Percentiles rank a stretch among this genome's conserved stretches.
phyloP scores from a whole-genome alignment of 176 grass and related monocot species.

The Oryza australiensis region DNA sequence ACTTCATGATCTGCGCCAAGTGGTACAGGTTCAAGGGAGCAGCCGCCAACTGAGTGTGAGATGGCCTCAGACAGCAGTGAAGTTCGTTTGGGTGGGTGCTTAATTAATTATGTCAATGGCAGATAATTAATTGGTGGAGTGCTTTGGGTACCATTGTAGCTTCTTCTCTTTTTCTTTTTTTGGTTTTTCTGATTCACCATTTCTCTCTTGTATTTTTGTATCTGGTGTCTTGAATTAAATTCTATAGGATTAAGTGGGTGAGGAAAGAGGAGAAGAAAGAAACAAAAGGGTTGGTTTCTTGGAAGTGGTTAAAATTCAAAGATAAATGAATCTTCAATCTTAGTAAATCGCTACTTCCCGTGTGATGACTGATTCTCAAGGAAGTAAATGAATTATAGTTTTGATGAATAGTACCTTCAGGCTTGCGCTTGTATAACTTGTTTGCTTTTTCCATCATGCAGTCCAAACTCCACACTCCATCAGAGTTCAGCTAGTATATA shows the following conservation, averaged over 20 bases:
- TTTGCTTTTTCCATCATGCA: background rate
- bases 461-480: background rate
- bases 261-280: conserved; percentile 30
- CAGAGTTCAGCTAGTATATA: background rate
- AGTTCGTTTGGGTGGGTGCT: background rate
- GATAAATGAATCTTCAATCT: conserved; percentile 21
- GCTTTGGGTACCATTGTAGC: conserved; percentile 19
- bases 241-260: conserved; percentile 21
- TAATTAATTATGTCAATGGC: conserved; percentile 25
- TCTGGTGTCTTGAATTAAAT: conserved; percentile 9
- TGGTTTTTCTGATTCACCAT: background rate
- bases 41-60: conserved; percentile 42
- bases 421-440: background rate
- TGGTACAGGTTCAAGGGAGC: conserved; percentile 96
- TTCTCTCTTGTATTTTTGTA: conserved; percentile 17
- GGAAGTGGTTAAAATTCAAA: conserved; percentile 35
- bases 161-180: too few species aligned
- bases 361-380: background rate
- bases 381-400: background rate
- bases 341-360: background rate
- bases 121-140: conserved; percentile 30
- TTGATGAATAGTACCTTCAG: background rate
- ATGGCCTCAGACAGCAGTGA: background rate
- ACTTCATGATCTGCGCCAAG: conserved; percentile 75
- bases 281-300: conserved; percentile 45